Base-by-base conservation (phyloP, 257 asterid genomes). In the Linderniella brevidens region DNA sequence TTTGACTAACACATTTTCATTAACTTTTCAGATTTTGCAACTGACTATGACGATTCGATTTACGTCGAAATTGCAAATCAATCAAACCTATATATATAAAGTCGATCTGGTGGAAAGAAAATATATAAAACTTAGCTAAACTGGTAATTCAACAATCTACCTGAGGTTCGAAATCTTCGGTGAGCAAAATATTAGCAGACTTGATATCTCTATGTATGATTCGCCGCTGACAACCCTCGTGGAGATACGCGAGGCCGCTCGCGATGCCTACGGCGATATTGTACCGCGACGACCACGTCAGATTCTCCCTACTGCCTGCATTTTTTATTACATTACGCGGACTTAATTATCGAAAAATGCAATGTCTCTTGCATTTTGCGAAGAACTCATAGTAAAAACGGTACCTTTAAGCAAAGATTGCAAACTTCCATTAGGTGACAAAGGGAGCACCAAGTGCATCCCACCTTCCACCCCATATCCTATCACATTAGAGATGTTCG, bases 381-480 rank as follows among this genome's bases (percentile, higher is more conserved):
- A 60, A 17, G 41, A 47, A 42, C 45, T 58, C 38, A 35, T 46
- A 50, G 13, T 8, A 15, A 25, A 9, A 35, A 42, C 64, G 42
- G 11, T 52, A 90, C 96, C 83, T 41, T 63, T 75, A 3, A 90
- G 86, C 45, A 79, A 41, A 63, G 86, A 72, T 8, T 81, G 77
- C 72, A 90, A 68, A 70, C 99, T 79, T 41, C 99, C 99, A 58
- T 90, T 81, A 45, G 86, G 79, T 39, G 99, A 90, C 48, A 90
- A 68, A 56, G 99, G 99, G 57, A 90, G 94, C 60, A 90, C 88
- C 56, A 90, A 93, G 64, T 85, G 96, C 96, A 90, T 81, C 46
- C 99, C 99, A 40, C 93, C 96, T 68, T 90, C 96, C 15, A 90
- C 93, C 15, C 99, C 94, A 53, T 85, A 90, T 18, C 99, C 99